These are phyloP conservation scores for Nothophoma quercina DNA, from an alignment of 2,329 filamentous ascomycete species.

Conservation along the genomic window DNA sequence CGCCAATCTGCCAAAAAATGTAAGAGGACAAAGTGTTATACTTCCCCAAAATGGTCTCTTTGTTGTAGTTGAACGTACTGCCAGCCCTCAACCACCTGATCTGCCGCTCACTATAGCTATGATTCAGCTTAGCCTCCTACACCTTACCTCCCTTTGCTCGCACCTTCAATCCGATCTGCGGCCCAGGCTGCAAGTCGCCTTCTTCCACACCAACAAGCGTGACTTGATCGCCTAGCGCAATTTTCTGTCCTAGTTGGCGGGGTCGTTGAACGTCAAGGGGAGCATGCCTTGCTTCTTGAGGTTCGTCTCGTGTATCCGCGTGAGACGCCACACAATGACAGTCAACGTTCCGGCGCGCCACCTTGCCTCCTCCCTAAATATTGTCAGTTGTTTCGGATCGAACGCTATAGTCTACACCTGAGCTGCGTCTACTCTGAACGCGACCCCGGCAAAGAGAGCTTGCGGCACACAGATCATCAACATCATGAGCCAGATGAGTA, in stretches of 20 bases:
- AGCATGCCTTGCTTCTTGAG: conserved; percentile 43
- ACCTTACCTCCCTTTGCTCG: conserved; percentile 25
- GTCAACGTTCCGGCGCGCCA: background rate
- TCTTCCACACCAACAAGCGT: conserved; percentile 27
- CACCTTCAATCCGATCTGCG: conserved; percentile 42
- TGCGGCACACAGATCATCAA: background rate
- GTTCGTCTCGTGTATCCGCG: conserved; percentile 41
- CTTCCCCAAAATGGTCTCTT: conserved; percentile 6
- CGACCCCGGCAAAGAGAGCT: background rate
- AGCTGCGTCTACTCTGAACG: background rate
- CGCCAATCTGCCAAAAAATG: background rate
- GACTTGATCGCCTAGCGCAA: conserved; percentile 27
- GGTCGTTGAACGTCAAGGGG: conserved; percentile 32
- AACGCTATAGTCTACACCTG: background rate
- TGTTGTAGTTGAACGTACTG: conserved; percentile 47
- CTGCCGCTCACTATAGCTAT: conserved; percentile 44
- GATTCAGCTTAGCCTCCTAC: conserved; percentile 45
- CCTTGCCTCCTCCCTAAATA: background rate
- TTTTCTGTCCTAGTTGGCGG: conserved; percentile 28
- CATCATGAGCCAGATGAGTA: background rate
- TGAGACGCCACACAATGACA: too few relatives aligned
- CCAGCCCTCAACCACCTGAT: conserved; percentile 46
- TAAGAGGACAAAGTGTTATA: background rate
- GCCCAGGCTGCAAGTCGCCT: conserved; percentile 33
- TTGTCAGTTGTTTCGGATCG: background rate